phyloP scores from a whole-genome alignment of 129 eudicot species.

The Flaveria ramosissima region DNA sequence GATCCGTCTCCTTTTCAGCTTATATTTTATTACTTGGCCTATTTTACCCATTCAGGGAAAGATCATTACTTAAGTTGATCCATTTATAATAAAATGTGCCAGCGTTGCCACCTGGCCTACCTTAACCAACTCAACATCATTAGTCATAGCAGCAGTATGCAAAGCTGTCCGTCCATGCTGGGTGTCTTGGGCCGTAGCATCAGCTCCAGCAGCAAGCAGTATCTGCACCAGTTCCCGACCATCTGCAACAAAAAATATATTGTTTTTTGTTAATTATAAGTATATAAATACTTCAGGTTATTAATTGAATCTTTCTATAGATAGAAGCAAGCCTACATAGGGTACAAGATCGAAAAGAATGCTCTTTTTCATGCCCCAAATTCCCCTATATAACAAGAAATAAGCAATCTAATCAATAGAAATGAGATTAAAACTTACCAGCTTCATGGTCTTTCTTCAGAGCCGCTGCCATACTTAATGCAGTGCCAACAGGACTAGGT shows the following conservation, averaged over 20 bases:
- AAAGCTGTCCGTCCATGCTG: slow-evolving; percentile 84
- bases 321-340: too few relatives aligned
- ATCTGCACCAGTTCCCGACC: slow-evolving; percentile 87
- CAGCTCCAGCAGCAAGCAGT: slow-evolving; percentile 89
- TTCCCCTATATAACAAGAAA: too few relatives aligned
- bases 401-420: not conserved
- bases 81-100: not conserved
- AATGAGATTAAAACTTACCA: slow-evolving; percentile 45
- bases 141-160: slow-evolving; percentile 94
- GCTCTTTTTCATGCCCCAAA: too few relatives aligned
- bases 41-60: slow-evolving; percentile 3
- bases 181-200: slow-evolving; percentile 85
- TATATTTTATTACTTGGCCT: not conserved
- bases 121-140: slow-evolving; percentile 89
- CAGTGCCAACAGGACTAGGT: slow-evolving; percentile 81
- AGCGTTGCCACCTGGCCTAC: slow-evolving; percentile 34
- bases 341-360: too few relatives aligned
- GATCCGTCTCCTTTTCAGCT: not conserved
- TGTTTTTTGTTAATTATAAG: not conserved
- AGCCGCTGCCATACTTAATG: slow-evolving; percentile 96
- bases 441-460: slow-evolving; percentile 92
- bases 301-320: too few relatives aligned
- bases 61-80: not conserved
- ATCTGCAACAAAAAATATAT: slow-evolving; percentile 43
- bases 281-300: not conserved